Evolutionary conservation across 2,329 filamentous ascomycete species (phyloP).

Genomic region (Sclerotinia minor): DNA sequence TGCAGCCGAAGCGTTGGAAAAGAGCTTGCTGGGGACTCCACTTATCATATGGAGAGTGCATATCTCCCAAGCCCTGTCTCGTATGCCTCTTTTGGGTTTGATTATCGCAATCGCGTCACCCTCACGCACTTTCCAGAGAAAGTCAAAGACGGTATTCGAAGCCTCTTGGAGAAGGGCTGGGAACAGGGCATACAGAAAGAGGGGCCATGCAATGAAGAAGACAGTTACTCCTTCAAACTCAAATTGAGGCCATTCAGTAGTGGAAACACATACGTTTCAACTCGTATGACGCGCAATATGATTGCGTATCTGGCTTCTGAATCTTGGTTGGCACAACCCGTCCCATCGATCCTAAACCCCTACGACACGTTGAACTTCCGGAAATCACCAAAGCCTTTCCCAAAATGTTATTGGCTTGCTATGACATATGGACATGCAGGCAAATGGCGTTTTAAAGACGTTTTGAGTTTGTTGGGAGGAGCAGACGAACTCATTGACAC

Average conservation of each 20-base stretch:
- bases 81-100: neutral
- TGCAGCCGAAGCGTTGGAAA: neutral
- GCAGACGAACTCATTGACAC: slow-evolving; percentile 22
- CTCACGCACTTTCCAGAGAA: neutral
- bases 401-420: slow-evolving; percentile 23
- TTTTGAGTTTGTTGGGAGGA: slow-evolving; percentile 9
- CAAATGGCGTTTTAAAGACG: neutral
- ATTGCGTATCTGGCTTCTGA: slow-evolving; percentile 19
- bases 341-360: neutral
- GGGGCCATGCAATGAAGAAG: neutral
- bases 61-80: neutral
- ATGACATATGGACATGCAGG: neutral
- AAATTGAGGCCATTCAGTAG: slow-evolving; percentile 1
- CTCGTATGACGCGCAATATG: slow-evolving; percentile 14
- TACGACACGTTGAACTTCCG: slow-evolving; percentile 12
- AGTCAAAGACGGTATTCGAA: slow-evolving; percentile 15
- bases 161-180: slow-evolving; percentile 6
- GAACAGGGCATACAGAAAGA: neutral
- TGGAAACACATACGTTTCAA: neutral
- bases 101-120: neutral
- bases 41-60: slow-evolving; percentile 13
- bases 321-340: slow-evolving; percentile 5
- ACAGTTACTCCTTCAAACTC: slow-evolving; percentile 1
- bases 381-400: neutral
- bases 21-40: neutral